Evolutionary conservation across 1,284 basidiomycete genomes (phyloP), one percentile per base, ranked within the genome.

Genomic region (Leccinum griseonigrum): DNA sequence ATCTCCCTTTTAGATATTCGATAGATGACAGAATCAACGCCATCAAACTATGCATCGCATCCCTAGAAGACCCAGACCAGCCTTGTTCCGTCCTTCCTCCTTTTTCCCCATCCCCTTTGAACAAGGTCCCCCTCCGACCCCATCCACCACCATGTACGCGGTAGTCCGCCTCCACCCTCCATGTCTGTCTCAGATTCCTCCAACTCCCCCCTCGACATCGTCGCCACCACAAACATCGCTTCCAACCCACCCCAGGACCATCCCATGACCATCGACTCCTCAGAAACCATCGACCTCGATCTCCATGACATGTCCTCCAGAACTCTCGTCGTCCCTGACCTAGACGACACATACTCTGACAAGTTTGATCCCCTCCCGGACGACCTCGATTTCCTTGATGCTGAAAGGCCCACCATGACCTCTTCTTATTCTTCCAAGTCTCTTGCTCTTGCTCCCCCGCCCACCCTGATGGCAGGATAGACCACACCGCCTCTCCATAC

Each of bases 401-500:
- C 58, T 5, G 53, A 59, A 50, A 62, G 58, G 22, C 38, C 13
- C 57, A 28, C 60, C 8, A 34, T 6, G 31, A 10, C 59, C 32
- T n/a, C 6, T 10, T 48, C 64, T 6, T 36, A 61, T n/a, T 53
- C 64, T n/a, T 56, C 66, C 2, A 22, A 28, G 1, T 53, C 59
- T 36, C 26, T 32, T 48, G 34, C 59, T 34, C 36, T 11, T 1
- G 3, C 69, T 11, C 38, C 69, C 14, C 3, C 40, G 3, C 46
- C 46, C 46, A 48, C 46, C 46, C 46, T 14, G 13, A 13, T 48
- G 46, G 46, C 13, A 48, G 46, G 46, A 26, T 48, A 26, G 46
- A 48, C 22, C 46, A 48, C 46, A 48, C 46, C 3, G 6, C 46
- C 22, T 74, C 71, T 4, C 76, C 78, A 2, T 82, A 83, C 66